phyloP scores from a whole-genome alignment of 305 asterid genomes.

The Ruellia speciosa region DNA sequence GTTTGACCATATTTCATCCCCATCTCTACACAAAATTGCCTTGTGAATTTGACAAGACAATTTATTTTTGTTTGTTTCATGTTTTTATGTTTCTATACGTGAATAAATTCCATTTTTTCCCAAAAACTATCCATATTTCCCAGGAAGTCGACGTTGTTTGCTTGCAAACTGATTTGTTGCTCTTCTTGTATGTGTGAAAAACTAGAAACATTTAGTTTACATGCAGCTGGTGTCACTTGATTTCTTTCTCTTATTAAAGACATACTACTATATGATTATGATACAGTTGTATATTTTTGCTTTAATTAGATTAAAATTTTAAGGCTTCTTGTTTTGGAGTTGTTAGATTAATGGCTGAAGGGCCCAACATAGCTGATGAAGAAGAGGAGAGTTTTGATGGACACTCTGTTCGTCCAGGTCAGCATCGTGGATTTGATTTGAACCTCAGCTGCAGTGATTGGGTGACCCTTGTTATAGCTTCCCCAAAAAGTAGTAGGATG shows the following conservation, averaged over 20 bases:
- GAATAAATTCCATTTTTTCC: not conserved
- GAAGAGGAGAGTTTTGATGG: slow-evolving; percentile 19
- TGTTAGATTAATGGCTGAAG: not conserved
- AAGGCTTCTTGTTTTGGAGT: not conserved
- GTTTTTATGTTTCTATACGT: too few species aligned
- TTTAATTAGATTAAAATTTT: not conserved
- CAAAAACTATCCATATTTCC: not conserved
- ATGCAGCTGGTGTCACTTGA: too few species aligned
- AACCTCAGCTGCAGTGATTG: slow-evolving; percentile 4
- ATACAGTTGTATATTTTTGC: too few species aligned
- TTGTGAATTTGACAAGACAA: too few species aligned
- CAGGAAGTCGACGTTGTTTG: not conserved
- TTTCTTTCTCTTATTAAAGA: too few species aligned
- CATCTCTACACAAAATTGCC: not conserved
- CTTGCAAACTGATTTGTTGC: not conserved
- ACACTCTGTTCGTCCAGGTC: not conserved
- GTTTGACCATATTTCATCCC: not conserved
- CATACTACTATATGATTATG: too few species aligned
- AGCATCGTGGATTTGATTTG: slow-evolving; percentile 5
- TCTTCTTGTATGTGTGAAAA: too few species aligned
- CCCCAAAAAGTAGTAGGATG: not conserved
- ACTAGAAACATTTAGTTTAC: too few species aligned
- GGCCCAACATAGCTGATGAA: slow-evolving; percentile 11
- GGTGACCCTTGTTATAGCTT: slow-evolving; percentile 1
- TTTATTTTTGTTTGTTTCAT: too few species aligned